Percentiles rank a stretch among this genome's conserved stretches.
phyloP scores from a whole-genome alignment of 495 filamentous ascomycete genomes.

The Lepidopterella palustris region DNA sequence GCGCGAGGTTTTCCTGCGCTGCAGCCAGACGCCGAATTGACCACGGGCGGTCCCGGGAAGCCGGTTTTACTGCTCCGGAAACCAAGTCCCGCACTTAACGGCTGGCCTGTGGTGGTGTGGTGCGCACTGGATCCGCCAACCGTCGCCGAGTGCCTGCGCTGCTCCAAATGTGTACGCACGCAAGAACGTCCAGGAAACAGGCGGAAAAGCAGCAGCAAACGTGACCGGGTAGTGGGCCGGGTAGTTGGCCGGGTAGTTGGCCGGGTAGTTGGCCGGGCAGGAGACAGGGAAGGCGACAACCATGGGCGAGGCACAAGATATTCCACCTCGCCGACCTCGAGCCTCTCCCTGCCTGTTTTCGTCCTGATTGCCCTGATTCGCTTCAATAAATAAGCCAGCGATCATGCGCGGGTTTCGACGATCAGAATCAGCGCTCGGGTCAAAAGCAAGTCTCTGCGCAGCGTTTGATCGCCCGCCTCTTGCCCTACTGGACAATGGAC shows the following conservation, averaged over 20 bases:
- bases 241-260: too few species aligned
- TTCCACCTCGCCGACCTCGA: constrained; percentile 24
- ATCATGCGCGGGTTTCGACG: constrained; percentile 12
- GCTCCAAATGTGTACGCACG: too few species aligned
- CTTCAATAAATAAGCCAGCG: neutral
- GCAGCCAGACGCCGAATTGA: constrained; percentile 3
- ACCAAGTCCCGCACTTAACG: neutral
- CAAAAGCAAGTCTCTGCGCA: constrained; percentile 24
- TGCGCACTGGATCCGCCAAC: too few species aligned
- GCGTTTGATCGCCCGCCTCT: constrained; percentile 25
- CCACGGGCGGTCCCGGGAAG: neutral
- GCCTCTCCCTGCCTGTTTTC: constrained; percentile 5
- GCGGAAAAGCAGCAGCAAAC: too few species aligned
- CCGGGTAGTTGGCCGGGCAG: too few species aligned
- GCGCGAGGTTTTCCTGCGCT: neutral
- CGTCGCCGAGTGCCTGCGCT: too few species aligned
- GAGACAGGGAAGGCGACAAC: too few species aligned
- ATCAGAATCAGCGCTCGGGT: constrained; percentile 25
- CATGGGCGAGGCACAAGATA: constrained; percentile 4
- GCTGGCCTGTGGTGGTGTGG: neutral
- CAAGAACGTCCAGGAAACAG: too few species aligned
- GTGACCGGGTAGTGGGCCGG: too few species aligned
- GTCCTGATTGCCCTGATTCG: neutral
- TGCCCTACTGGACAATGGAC: constrained; percentile 17
- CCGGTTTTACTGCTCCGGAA: neutral